Base-by-base conservation (phyloP, 2,329 filamentous ascomycete genomes). In the Tolypocladium paradoxum region DNA sequence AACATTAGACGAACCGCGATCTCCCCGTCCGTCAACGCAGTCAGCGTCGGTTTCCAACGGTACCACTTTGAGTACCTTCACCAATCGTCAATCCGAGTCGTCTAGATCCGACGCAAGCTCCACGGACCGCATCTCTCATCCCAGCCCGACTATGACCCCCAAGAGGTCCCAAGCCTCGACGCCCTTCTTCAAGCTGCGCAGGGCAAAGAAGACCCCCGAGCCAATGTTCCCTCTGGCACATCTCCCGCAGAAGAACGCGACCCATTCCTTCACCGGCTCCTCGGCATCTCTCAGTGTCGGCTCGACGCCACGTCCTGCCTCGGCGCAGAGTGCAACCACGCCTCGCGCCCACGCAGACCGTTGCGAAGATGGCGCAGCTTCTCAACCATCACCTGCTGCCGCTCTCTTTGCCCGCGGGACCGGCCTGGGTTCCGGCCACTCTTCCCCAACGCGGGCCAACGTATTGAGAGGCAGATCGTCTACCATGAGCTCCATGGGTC, bases 31-130 rank as follows among this genome's bases (percentile, higher is more conserved):
- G 27, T 67, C 66, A 36, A 63, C 62, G 29, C 64, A 64, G 54
- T 60, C 60, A 18, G 62, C 61, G 4, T 57, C 58, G 31, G 56
- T 56, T 18, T 62, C 63, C 35, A 67, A 66, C 50, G 64, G 62
- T 45, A 63, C 62, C 24, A 76, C 81, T 3, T 72, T 89, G 72
- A 54, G 69, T 69, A 58, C 75, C 66, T 60, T 73, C 65, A 52
- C 73, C 70, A 49, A 75, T 68, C 60, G 78, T 70, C 63, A 65
- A 69, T 58, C 70, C 65, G 92, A 96, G 63, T 96, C 92, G 2
- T 96, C 90, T 2, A 82, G 88, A 59, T 96, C 92, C 31, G 91
- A 96, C 67, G 87, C 82, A 46, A 95, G 88, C 70, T 88, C 85
- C 18, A 82, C 78, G 43, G 85, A 91, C 62, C 68, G 78, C 76